A percentile compares a stretch with the other conserved stretches of the same genome.
Conservation (phyloP, 148 eudicot species). For the Polygonum aviculare region DNA sequence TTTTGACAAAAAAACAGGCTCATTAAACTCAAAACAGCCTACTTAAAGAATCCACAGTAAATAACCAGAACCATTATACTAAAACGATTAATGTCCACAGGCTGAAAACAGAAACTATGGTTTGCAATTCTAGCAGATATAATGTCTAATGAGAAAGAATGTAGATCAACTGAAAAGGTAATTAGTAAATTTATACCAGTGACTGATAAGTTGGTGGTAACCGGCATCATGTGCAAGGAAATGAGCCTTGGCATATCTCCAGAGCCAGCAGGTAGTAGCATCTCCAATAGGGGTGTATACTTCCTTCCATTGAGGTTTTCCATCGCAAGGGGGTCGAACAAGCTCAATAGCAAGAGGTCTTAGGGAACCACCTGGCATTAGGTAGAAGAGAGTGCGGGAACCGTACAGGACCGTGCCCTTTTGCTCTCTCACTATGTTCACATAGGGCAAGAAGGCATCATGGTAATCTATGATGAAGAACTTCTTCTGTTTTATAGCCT, state of each 20-base stretch:
- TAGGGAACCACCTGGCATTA: constrained; percentile 32
- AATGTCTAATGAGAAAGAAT: not conserved
- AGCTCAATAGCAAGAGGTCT: constrained; percentile 70
- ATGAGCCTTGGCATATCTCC: constrained; percentile 84
- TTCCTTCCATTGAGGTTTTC: constrained; percentile 59
- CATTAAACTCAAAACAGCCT: not conserved
- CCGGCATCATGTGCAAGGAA: constrained; percentile 87
- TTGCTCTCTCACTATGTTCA: constrained; percentile 50
- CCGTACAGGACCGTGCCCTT: constrained; percentile 63
- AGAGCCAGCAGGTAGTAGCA: constrained; percentile 66
- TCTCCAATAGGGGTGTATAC: constrained; percentile 39
- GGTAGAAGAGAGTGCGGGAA: constrained; percentile 62
- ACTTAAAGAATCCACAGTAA: not conserved
- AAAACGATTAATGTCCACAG: not conserved
- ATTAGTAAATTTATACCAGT: constrained; percentile 39
- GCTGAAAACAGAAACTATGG: not conserved
- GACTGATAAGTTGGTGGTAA: constrained; percentile 64
- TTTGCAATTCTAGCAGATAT: not conserved
- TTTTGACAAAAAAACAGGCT: not conserved
- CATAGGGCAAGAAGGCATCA: constrained; percentile 64
- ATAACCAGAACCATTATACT: not conserved
- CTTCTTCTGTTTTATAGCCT: constrained; percentile 60
- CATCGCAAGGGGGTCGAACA: constrained; percentile 50
- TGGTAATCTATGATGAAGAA: constrained; percentile 76
- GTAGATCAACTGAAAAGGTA: not conserved